Evolutionary conservation across 768 basidiomycete genomes (phyloP), one percentile per base, ranked within the genome.

Genomic region (Piloderma croceum): DNA sequence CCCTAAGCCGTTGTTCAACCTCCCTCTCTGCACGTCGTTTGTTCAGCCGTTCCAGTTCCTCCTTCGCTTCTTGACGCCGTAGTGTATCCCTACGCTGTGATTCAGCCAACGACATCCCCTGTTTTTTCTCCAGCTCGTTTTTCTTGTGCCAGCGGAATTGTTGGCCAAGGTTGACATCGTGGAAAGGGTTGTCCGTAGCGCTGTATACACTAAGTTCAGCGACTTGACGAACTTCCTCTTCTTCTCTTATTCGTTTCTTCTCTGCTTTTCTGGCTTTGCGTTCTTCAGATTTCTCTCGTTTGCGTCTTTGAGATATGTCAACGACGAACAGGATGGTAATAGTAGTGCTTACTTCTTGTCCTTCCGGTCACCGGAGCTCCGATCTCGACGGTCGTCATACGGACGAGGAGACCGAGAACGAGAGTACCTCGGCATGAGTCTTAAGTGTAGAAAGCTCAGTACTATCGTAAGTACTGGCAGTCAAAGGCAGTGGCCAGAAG

Each of bases 81-180:
- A 89, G 58, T 1, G 81, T 79, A 65, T 99, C 96, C 50, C 77
- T 76, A 47, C 73, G 71, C 46, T 86, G 83, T 2, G 85, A 71
- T 54, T 99, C 96, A 1, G 80, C 81, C 1, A 80, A 54, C 1
- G 81, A 76, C 36, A 98, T 54, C 2, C 96, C 96, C 44, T 79
- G 67, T 64, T 94, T 97, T 53, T 79, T 76, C 60, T 99, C 96
- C 68, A 91, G 90, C 61, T 99, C 96, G 20, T 81, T 77, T 69
- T 99, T 99, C 73, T 99, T 99, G 67, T 92, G 89, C 96, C 96
- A 99, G 43, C 87, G 81, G 63, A 99, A 99, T 59, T 93, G 90
- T 57, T 97, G 90, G 17, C 83, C 85, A 23, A 98, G 82, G 61
- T 98, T 97, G 46, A 90, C 83, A 53, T 98, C 96, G 64, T 96